Evolutionary conservation across 1,284 basidiomycete species (phyloP).

Genomic region (Trametes polyzona): DNA sequence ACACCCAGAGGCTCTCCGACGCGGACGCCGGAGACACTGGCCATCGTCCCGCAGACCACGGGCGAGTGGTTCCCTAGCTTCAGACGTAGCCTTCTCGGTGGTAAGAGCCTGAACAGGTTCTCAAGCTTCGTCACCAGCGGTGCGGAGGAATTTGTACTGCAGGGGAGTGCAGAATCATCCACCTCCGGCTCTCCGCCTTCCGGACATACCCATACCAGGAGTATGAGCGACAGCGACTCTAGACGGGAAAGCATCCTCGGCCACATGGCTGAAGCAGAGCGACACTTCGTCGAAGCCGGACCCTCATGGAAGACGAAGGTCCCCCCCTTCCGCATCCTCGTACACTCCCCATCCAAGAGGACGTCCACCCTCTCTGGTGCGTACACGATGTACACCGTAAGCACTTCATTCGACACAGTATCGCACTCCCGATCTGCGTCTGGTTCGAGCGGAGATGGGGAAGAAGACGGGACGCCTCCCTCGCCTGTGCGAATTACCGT

Average conservation of each 20-base stretch:
- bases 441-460: slow-evolving; percentile 23
- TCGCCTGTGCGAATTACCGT: slow-evolving; percentile 68
- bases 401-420: slow-evolving; percentile 63
- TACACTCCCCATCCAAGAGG: slow-evolving; percentile 80
- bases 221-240: slow-evolving; percentile 36
- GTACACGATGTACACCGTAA: slow-evolving; percentile 78
- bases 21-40: slow-evolving; percentile 38
- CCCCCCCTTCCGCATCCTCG: slow-evolving; percentile 71
- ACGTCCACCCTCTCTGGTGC: slow-evolving; percentile 68
- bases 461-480: slow-evolving; percentile 29
- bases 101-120: slow-evolving; percentile 80
- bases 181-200: background rate
- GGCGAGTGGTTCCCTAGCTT: slow-evolving; percentile 81
- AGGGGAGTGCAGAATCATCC: slow-evolving; percentile 45
- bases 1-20: slow-evolving; percentile 58
- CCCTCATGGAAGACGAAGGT: slow-evolving; percentile 75
- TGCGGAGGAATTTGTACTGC: slow-evolving; percentile 79
- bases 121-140: slow-evolving; percentile 85
- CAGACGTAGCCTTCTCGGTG: slow-evolving; percentile 70
- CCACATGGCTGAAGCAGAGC: slow-evolving; percentile 59
- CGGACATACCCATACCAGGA: slow-evolving; percentile 12
- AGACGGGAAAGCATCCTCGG: slow-evolving; percentile 21
- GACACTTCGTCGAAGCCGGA: slow-evolving; percentile 75
- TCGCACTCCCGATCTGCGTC: slow-evolving; percentile 24
- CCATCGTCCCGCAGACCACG: slow-evolving; percentile 71